phyloP scores from a whole-genome alignment of 495 filamentous ascomycete species.

The Neohortaea acidophila region DNA sequence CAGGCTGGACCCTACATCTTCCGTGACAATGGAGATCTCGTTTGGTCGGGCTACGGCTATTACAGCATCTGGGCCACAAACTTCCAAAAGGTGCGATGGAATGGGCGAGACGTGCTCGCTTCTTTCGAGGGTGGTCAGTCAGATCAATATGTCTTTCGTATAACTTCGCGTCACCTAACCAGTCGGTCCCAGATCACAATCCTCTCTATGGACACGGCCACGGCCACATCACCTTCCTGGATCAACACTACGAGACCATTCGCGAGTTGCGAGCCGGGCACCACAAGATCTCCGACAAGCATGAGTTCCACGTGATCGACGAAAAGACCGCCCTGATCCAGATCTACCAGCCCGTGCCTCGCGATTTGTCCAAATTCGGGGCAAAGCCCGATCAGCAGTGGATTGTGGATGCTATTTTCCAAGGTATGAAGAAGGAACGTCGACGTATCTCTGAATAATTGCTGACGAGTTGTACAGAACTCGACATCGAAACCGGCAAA shows the following conservation, averaged over 20 bases:
- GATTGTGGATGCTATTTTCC: not conserved
- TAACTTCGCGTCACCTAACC: no score
- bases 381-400: not conserved
- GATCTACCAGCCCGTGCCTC: not conserved
- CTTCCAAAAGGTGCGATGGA: not conserved
- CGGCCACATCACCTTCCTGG: not conserved
- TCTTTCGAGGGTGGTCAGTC: not conserved
- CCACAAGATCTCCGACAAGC: not conserved
- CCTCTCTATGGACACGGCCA: not conserved
- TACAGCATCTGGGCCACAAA: not conserved
- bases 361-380: not conserved
- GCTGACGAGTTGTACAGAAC: slow-evolving; percentile 28
- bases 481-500: slow-evolving; percentile 35
- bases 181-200: no score
- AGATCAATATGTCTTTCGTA: no score
- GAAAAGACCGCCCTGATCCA: not conserved
- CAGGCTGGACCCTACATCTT: not conserved
- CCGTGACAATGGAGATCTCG: not conserved
- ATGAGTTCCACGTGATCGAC: not conserved
- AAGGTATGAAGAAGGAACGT: not conserved
- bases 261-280: not conserved
- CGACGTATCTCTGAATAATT: not conserved
- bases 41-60: not conserved
- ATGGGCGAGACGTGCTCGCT: not conserved
- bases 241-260: not conserved